A percentile compares a stretch with the other conserved stretches of the same genome.
Conservation (phyloP, 345 rosid genomes). For the Erysimum cheiranthoides region DNA sequence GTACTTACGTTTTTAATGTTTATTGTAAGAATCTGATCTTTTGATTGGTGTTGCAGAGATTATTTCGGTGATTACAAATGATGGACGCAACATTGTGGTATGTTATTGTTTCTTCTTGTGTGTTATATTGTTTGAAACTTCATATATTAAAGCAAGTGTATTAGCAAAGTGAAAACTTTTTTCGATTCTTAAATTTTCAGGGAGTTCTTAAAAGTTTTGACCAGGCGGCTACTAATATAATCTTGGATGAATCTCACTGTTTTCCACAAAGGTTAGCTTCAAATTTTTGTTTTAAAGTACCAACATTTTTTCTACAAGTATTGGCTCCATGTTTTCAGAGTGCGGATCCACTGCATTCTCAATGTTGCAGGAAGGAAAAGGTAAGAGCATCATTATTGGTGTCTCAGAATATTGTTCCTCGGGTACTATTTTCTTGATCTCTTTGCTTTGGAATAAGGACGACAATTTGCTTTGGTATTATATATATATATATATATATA, state of each 20-base stretch:
- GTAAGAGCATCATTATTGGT: constrained; percentile 38
- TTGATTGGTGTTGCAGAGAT: constrained; percentile 54
- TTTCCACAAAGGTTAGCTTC: constrained; percentile 73
- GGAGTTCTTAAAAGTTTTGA: constrained; percentile 85
- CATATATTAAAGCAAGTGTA: background rate
- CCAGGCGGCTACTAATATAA: constrained; percentile 92
- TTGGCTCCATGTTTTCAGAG: constrained; percentile 43
- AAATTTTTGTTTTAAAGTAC: background rate
- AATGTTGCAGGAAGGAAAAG: constrained; percentile 77
- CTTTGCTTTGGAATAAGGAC: too few species aligned
- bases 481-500: too few species aligned
- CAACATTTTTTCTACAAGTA: background rate
- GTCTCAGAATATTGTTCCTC: background rate
- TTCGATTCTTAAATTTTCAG: constrained; percentile 39
- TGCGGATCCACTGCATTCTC: constrained; percentile 75
- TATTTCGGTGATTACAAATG: constrained; percentile 82
- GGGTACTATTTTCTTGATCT: constrained; percentile 4
- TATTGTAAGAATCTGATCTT: background rate
- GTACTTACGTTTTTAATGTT: too few species aligned
- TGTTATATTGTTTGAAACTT: background rate
- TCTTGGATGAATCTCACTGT: constrained; percentile 91
- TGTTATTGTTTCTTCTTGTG: constrained; percentile 2
- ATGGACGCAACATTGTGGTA: constrained; percentile 95
- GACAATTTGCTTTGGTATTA: too few species aligned
- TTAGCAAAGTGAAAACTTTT: background rate